These are phyloP conservation scores for Alternaria sp. DNA, from an alignment of 2,329 filamentous ascomycete species.

Conservation along the genomic window DNA sequence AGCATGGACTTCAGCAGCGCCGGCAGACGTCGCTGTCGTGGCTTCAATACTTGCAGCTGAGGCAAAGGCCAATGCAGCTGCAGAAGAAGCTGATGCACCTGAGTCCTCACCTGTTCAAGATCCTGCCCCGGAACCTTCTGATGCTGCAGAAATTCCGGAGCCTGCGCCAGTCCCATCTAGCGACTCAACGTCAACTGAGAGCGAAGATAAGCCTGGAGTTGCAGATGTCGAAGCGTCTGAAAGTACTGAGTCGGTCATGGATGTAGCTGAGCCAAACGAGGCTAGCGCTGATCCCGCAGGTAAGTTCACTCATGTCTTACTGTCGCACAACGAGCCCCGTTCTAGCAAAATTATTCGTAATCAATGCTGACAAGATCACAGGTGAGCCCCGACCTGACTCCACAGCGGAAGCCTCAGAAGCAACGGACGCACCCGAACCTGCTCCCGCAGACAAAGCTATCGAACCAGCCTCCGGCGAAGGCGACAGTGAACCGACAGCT, in stretches of 20 bases:
- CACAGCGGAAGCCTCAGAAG: background rate
- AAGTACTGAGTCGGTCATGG: background rate
- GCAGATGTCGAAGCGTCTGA: background rate
- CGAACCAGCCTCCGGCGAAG: background rate
- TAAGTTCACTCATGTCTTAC: background rate
- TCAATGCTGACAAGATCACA: constrained; percentile 2
- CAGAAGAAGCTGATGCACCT: background rate
- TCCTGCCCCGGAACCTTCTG: background rate
- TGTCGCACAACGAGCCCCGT: background rate
- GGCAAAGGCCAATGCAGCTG: background rate
- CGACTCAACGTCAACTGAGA: background rate
- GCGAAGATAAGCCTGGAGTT: background rate
- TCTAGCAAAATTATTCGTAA: too few relatives aligned
- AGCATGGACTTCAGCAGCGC: background rate
- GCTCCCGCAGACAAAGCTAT: background rate
- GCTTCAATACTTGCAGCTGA: background rate
- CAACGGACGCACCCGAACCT: background rate
- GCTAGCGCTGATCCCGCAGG: background rate
- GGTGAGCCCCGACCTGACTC: background rate
- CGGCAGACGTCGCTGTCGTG: background rate
- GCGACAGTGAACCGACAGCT: background rate
- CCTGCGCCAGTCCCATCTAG: background rate
- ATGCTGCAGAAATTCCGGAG: background rate
- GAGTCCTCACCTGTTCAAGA: background rate
- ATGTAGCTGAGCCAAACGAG: background rate